phyloP scores from a whole-genome alignment of 768 basidiomycete genomes.

The Pulveroboletus sp. region DNA sequence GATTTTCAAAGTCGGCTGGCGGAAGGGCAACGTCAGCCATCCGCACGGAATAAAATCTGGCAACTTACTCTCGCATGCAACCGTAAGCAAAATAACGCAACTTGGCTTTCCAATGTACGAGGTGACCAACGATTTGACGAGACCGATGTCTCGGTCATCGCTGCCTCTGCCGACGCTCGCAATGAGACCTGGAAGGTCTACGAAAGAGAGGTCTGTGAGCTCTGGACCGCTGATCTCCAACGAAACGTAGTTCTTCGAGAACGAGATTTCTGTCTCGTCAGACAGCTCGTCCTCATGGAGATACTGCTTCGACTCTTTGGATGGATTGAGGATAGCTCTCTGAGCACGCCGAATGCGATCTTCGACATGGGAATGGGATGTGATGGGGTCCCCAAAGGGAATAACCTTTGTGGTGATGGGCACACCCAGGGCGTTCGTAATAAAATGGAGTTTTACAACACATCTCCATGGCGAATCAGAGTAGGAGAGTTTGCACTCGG shows the following conservation, averaged over 20 bases:
- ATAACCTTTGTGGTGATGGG: slow-evolving; percentile 37
- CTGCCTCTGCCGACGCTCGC: slow-evolving; percentile 49
- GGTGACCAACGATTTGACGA: slow-evolving; percentile 55
- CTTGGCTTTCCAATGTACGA: slow-evolving; percentile 62
- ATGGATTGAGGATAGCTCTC: slow-evolving; percentile 61
- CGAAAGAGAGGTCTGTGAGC: slow-evolving; percentile 61
- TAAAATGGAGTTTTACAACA: slow-evolving; percentile 44
- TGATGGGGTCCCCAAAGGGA: slow-evolving; percentile 47
- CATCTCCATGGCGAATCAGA: slow-evolving; percentile 47
- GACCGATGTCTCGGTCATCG: slow-evolving; percentile 52
- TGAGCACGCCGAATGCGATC: slow-evolving; percentile 66
- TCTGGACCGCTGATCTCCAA: slow-evolving; percentile 56
- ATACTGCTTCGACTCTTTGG: slow-evolving; percentile 13
- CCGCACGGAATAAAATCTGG: neutral
- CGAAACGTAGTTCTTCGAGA: slow-evolving; percentile 56
- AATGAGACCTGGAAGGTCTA: slow-evolving; percentile 63
- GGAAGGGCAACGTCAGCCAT: slow-evolving; percentile 37
- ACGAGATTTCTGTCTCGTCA: slow-evolving; percentile 30
- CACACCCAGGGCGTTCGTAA: slow-evolving; percentile 36
- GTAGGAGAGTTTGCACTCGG: slow-evolving; percentile 50
- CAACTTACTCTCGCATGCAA: slow-evolving; percentile 40
- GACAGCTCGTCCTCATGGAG: slow-evolving; percentile 8
- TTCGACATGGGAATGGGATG: slow-evolving; percentile 51
- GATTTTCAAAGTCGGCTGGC: slow-evolving; percentile 78
- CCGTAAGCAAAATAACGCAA: slow-evolving; percentile 65